Percentiles rank a stretch among this genome's conserved stretches.
These are phyloP conservation scores for Artemisia tridentata DNA, from an alignment of 129 eudicot genomes.

Conservation along the genomic window DNA sequence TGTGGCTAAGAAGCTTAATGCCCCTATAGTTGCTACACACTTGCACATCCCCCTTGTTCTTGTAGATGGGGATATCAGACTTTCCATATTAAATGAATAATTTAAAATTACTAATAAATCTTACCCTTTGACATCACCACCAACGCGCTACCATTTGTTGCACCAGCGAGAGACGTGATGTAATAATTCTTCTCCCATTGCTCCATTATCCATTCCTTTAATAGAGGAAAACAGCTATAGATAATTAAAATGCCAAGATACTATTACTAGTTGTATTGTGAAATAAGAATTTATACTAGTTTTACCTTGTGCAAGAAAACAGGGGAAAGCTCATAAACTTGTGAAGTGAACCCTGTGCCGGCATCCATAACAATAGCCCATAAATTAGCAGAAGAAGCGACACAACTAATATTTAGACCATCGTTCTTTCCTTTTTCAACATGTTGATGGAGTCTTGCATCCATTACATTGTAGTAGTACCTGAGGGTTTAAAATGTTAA, in stretches of 20 bases:
- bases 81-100: background rate
- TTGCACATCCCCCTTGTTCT: too few species aligned
- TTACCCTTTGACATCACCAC: constrained; percentile 87
- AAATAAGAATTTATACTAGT: too few species aligned
- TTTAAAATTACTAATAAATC: background rate
- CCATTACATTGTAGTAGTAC: constrained; percentile 77
- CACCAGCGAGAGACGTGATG: constrained; percentile 79
- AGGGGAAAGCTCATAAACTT: constrained; percentile 75
- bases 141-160: constrained; percentile 68
- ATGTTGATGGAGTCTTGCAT: constrained; percentile 69
- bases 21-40: too few species aligned
- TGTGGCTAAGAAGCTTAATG: too few species aligned
- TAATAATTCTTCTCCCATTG: constrained; percentile 87
- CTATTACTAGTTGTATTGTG: too few species aligned
- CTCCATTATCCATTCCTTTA: constrained; percentile 91
- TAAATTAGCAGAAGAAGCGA: constrained; percentile 62
- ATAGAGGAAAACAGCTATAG: constrained; percentile 1
- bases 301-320: constrained; percentile 77
- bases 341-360: constrained; percentile 71
- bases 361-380: constrained; percentile 96
- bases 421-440: constrained; percentile 78
- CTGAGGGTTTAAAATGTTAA: constrained; percentile 20
- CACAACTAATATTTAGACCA: constrained; percentile 65
- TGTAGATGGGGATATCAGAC: background rate
- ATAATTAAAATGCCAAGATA: too few species aligned